Conservation (phyloP, 352 stramenopile species). For the Nothophytophthora sp. region DNA sequence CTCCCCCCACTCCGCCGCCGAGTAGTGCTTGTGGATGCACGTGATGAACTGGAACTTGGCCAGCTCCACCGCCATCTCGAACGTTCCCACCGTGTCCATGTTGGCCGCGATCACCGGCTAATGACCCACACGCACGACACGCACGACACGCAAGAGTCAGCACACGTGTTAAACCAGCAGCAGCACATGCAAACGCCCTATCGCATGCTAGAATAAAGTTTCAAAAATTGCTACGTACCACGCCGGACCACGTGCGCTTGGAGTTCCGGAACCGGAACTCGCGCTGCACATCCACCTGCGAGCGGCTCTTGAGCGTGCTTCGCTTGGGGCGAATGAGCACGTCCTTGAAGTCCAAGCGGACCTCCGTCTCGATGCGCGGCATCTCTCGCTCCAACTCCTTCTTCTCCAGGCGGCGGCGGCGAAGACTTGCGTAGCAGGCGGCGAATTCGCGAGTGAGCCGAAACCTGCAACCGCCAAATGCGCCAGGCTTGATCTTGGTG, state of each 20-base stretch:
- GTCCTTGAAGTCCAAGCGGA: slow-evolving; percentile 94
- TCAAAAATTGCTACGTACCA: slow-evolving; percentile 41
- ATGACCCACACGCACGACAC: too few species aligned
- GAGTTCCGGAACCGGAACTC: slow-evolving; percentile 81
- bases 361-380: slow-evolving; percentile 89
- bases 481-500: too few species aligned
- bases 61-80: slow-evolving; percentile 86
- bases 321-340: slow-evolving; percentile 94
- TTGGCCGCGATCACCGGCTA: slow-evolving; percentile 91
- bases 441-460: slow-evolving; percentile 36
- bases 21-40: slow-evolving; percentile 93
- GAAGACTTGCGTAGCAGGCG: slow-evolving; percentile 33
- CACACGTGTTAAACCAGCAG: too few species aligned
- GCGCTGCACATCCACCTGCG: slow-evolving; percentile 75
- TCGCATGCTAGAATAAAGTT: too few species aligned
- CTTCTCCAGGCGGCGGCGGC: slow-evolving; percentile 4
- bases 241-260: slow-evolving; percentile 69
- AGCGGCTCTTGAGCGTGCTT: slow-evolving; percentile 89
- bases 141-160: too few species aligned
- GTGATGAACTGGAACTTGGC: slow-evolving; percentile 85
- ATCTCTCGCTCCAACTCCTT: slow-evolving; percentile 47
- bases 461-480: too few species aligned
- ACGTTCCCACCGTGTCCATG: slow-evolving; percentile 93
- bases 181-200: too few species aligned
- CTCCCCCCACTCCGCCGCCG: slow-evolving; percentile 57